Evolutionary conservation across 129 eudicot species (phyloP).

Genomic region (Glebionis coronaria): DNA sequence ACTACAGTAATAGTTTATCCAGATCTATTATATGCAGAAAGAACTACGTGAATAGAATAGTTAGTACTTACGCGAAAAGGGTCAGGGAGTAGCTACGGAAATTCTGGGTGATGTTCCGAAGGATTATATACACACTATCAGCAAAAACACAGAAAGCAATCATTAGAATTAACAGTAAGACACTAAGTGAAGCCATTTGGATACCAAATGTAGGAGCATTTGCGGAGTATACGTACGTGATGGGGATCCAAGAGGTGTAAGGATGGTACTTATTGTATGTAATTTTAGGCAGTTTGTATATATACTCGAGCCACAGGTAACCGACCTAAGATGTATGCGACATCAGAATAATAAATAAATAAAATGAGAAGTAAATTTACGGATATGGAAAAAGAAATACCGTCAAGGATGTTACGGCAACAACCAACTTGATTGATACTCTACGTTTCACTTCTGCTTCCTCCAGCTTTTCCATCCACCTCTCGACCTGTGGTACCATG

Average conservation of each 20-base stretch:
- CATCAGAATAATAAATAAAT: neutral
- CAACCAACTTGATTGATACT: slow-evolving; percentile 50
- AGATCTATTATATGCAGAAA: slow-evolving; percentile 1
- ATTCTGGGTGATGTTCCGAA: slow-evolving; percentile 74
- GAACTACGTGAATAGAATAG: neutral
- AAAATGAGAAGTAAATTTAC: neutral
- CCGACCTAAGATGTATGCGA: slow-evolving; percentile 50
- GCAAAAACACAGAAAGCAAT: slow-evolving; percentile 15
- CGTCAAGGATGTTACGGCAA: slow-evolving; percentile 41
- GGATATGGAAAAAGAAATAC: slow-evolving; percentile 32
- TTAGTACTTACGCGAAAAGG: slow-evolving; percentile 72
- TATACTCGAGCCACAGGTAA: slow-evolving; percentile 72
- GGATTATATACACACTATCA: slow-evolving; percentile 72
- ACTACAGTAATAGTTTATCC: neutral
- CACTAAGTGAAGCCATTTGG: neutral
- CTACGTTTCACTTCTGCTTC: slow-evolving; percentile 73
- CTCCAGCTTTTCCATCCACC: slow-evolving; percentile 95
- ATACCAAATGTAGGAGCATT: neutral
- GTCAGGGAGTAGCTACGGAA: slow-evolving; percentile 70
- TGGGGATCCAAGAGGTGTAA: slow-evolving; percentile 97
- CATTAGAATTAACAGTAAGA: neutral
- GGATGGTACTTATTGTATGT: slow-evolving; percentile 88
- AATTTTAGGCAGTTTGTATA: slow-evolving; percentile 84
- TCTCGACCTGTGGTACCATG: slow-evolving; percentile 52
- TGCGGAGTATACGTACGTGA: slow-evolving; percentile 46